Conservation (phyloP, 2,329 filamentous ascomycete species). For the Microdochium paspali region DNA sequence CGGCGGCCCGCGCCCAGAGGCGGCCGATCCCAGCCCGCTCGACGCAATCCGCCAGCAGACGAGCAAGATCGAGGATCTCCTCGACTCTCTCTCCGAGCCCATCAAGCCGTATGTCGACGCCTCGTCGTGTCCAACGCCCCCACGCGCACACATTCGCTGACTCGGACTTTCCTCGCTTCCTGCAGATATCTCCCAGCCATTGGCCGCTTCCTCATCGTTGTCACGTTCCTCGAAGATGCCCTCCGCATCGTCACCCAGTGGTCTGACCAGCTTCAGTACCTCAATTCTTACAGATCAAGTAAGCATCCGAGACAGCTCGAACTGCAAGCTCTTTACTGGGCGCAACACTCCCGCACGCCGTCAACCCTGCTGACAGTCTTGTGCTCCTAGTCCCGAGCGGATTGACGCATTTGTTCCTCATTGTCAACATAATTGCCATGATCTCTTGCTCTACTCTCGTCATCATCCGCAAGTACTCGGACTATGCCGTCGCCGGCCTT, state of each 20-base stretch:
- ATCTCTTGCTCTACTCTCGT: conserved; percentile 70
- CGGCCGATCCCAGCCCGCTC: conserved; percentile 64
- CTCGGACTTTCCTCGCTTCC: conserved; percentile 13
- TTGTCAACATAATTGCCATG: conserved; percentile 88
- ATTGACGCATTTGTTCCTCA: conserved; percentile 85
- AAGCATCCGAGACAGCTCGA: conserved; percentile 31
- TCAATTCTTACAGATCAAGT: conserved; percentile 91
- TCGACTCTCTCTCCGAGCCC: conserved; percentile 82
- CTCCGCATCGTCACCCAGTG: conserved; percentile 96
- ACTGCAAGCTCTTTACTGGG: too few relatives aligned
- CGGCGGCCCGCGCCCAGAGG: conserved; percentile 50
- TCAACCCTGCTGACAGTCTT: conserved; percentile 12
- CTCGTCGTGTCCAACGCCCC: conserved; percentile 1
- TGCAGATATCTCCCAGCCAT: conserved; percentile 84
- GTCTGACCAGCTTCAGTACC: conserved; percentile 86
- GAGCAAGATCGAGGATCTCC: conserved; percentile 92
- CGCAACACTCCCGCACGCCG: too few relatives aligned
- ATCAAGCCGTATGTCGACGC: conserved; percentile 74
- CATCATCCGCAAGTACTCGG: conserved; percentile 85
- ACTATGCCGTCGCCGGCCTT: conserved; percentile 84
- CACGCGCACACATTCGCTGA: conserved; percentile 1
- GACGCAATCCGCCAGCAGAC: conserved; percentile 90
- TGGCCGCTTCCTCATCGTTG: conserved; percentile 94
- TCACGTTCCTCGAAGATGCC: conserved; percentile 96
- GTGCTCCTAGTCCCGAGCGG: conserved; percentile 64